Percentiles rank a stretch among this genome's conserved stretches.
Conservation (phyloP, 345 rosid genomes). For the Ceriops zippeliana region DNA sequence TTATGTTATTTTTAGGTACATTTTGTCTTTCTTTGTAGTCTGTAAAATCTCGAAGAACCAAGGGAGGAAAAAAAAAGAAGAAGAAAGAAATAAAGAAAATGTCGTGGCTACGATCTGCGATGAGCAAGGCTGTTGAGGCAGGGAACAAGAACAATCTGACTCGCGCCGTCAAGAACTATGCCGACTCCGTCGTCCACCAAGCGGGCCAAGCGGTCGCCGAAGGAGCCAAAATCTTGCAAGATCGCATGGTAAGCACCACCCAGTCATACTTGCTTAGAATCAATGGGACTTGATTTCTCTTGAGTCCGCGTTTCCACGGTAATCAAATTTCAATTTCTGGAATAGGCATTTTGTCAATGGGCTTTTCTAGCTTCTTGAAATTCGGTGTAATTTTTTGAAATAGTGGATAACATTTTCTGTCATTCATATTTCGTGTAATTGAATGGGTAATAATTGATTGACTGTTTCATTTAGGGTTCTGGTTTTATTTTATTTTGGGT, state of each 20-base stretch:
- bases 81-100: not conserved
- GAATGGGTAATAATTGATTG: not conserved
- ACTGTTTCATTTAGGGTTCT: not conserved
- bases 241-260: constrained; percentile 64
- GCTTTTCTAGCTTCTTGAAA: too few species aligned
- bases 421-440: too few species aligned
- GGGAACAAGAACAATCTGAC: constrained; percentile 94
- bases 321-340: not conserved
- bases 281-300: not conserved
- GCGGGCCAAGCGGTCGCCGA: constrained; percentile 97
- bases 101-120: constrained; percentile 92
- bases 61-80: too few species aligned
- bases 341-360: not conserved
- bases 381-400: too few species aligned
- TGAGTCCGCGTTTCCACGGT: not conserved
- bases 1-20: too few species aligned
- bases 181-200: constrained; percentile 92
- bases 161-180: constrained; percentile 77
- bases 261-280: not conserved
- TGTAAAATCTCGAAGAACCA: too few species aligned
- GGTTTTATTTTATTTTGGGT: not conserved
- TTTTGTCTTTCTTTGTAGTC: too few species aligned
- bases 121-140: constrained; percentile 91
- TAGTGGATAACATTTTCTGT: too few species aligned
- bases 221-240: constrained; percentile 94